phyloP scores from a whole-genome alignment of 192 early-diverging fungal species.

The Dissophora globulifera region DNA sequence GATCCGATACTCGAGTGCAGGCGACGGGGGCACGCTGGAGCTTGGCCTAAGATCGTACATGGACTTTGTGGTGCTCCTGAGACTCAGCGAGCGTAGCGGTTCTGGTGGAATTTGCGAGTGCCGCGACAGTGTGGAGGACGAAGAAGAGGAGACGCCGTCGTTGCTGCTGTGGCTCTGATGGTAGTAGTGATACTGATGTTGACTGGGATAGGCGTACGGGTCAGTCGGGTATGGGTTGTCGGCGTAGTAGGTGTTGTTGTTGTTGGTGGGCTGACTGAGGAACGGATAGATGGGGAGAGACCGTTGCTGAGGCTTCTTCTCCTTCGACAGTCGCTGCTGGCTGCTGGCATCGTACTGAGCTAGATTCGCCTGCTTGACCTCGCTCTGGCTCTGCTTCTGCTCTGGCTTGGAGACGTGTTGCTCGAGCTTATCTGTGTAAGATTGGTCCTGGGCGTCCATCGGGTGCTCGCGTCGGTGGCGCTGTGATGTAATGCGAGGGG shows the following conservation, averaged over 20 bases:
- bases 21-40: conserved; percentile 25
- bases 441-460: conserved; percentile 45
- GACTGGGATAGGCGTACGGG: neutral
- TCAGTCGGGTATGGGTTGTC: neutral
- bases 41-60: conserved; percentile 49
- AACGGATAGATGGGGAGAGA: conserved; percentile 24
- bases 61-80: conserved; percentile 48
- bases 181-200: neutral
- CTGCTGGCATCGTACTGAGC: conserved; percentile 1
- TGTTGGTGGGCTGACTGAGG: too few relatives aligned
- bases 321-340: neutral
- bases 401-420: conserved; percentile 32
- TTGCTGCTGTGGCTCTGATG: too few relatives aligned
- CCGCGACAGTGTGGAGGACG: conserved; percentile 12
- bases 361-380: conserved; percentile 19
- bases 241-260: neutral
- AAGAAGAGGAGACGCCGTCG: conserved; percentile 6
- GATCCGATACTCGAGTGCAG: conserved; percentile 3
- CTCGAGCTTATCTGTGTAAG: conserved; percentile 30
- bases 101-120: conserved; percentile 7
- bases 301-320: conserved; percentile 11
- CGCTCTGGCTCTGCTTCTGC: conserved; percentile 25
- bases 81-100: conserved; percentile 36
- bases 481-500: too few relatives aligned
- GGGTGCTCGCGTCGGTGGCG: conserved; percentile 43